These are phyloP conservation scores for Poa pratensis DNA, from an alignment of 176 grass and related monocot species.

Conservation along the genomic window DNA sequence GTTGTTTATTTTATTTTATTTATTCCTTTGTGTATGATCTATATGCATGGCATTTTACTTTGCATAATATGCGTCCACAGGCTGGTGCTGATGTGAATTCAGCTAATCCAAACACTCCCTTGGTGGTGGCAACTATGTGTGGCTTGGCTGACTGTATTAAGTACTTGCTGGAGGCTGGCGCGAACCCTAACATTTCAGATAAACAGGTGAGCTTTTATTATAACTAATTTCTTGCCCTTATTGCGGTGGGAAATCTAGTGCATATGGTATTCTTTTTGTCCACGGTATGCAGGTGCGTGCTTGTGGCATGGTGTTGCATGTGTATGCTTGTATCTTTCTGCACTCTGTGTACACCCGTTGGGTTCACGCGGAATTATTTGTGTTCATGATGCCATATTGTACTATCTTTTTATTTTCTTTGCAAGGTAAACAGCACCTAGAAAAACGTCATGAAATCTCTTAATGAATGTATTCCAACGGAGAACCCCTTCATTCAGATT, in stretches of 20 bases:
- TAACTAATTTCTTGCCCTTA: neutral
- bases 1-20: neutral
- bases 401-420: constrained; percentile 20
- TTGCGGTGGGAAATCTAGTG: neutral
- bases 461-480: neutral
- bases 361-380: neutral
- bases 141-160: constrained; percentile 34
- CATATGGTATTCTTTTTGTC: neutral
- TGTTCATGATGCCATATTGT: neutral
- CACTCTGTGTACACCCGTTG: neutral
- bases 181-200: neutral
- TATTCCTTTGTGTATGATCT: neutral
- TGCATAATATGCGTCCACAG: neutral
- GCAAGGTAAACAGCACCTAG: neutral
- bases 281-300: neutral
- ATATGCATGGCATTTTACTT: neutral
- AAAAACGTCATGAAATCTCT: neutral
- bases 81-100: constrained; percentile 30
- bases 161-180: constrained; percentile 36
- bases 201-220: neutral
- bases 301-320: constrained; percentile 8
- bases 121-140: constrained; percentile 7
- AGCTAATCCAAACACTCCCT: constrained; percentile 13
- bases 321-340: neutral
- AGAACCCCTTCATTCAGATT: neutral